Base-by-base conservation (phyloP, 2,329 filamentous ascomycete genomes). In the Xylariaceae sp. region DNA sequence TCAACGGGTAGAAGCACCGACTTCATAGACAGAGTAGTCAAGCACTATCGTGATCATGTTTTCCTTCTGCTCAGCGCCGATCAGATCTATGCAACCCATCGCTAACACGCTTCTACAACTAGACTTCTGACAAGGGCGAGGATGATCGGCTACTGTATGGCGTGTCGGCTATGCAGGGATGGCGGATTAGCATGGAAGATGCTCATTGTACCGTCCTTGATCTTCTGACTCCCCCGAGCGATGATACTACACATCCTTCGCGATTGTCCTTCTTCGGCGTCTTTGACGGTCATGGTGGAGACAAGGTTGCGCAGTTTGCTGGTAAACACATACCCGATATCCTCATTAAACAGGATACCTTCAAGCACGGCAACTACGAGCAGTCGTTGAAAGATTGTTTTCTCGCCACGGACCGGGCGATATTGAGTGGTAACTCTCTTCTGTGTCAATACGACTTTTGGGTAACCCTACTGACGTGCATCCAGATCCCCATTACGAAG, bases 101-200 rank as follows among this genome's bases (percentile, higher is more conserved):
- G 40, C 58, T 60, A 42, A 60, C 47, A 32, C 47, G 9, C 40
- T 41, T 11, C 12, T 51, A 12, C 42, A 55, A 59, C 39, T 58
- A 97, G 94, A 80, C 85, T 76, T 99, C 94, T 68, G 86, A 87
- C 72, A 85, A 85, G 71, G 91, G 91, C 74, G 86, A 90, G 76
- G 91, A 97, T 88, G 91, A 95, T 63, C 86, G 89, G 71, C 85
- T 96, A 71, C 76, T 94, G 71, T 99, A 89, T 74, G 94, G 94
- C 70, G 85, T 97, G 63, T 99, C 94, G 63, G 91, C 91, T 74
- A 99, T 99, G 94, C 94, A 99, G 76, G 94, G 94, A 79, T 99
- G 94, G 94, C 88, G 94, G 77, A 97, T 99, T 76, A 96, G 89
- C 79, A 99, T 99, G 94, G 94, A 99, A 74, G 94, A 99, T 72